Base-by-base conservation (phyloP, 2,329 filamentous ascomycete species). In the Clarireedia sp. region DNA sequence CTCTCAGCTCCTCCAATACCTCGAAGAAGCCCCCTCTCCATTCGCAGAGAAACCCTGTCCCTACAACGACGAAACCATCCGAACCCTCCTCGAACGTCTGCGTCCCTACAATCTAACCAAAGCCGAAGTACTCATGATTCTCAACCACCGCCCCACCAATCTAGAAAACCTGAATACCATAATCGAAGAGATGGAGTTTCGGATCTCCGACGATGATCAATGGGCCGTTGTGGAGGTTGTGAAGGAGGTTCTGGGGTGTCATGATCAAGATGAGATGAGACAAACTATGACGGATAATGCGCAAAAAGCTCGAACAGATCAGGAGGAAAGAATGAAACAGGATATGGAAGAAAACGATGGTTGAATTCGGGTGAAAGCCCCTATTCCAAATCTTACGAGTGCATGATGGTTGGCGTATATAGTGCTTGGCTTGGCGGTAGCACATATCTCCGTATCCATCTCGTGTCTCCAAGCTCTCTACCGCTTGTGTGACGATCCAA, bases 121-220 rank as follows among this genome's bases (percentile, higher is more conserved):
- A 72, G 81, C 81, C 53, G 85, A 87, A 69, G 71, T 85, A 54
- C 72, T 87, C 65, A 85, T 86, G 80, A 78, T 87, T 48, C 68
- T 87, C 62, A 87, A 88, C 66, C 71, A 85, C 44, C 77, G 84
- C 10, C 85, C 85, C 0, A 74, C 75, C 21, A 79, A 75, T 26
- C 72, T 76, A 29, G 77, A 78, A 3, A 76, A 78, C 46, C 73
- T 88, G 61, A 83, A 83, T 64, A 79, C 79, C 16, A 74, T 86
- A 49, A 73, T 88, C 36, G 83, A 88, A 68, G 82, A 87, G 60
- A 79, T 85, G 73, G 75, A 79, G 55, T 73, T 75, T 37, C 77
- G 85, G 7, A 84, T 85, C 66, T 73, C 68, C 46, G 77, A 79
- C 19, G 78, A 82, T 46, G 51, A 55, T 12, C 82, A 85, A 62